phyloP scores from a whole-genome alignment of 768 basidiomycete genomes.

The Zangia roseola region DNA sequence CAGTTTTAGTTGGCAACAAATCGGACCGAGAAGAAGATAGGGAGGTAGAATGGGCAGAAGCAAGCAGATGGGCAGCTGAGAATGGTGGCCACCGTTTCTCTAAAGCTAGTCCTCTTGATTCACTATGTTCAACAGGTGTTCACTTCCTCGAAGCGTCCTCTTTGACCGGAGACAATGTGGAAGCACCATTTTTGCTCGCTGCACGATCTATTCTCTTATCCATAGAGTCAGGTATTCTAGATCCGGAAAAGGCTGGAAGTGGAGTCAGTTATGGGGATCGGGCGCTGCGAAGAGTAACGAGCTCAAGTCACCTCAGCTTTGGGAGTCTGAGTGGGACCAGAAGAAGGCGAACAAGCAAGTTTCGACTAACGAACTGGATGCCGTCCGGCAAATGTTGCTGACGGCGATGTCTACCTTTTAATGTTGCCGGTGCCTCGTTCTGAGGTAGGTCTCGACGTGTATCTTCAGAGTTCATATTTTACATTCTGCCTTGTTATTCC shows the following conservation, averaged over 20 bases:
- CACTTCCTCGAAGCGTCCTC: conserved; percentile 95
- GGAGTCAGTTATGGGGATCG: conserved; percentile 97
- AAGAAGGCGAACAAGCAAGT: conserved; percentile 53
- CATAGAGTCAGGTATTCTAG: conserved; percentile 86
- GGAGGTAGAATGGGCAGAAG: conserved; percentile 95
- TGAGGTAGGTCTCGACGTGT: conserved; percentile 17
- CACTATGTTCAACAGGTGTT: conserved; percentile 54
- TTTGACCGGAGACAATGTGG: conserved; percentile 88
- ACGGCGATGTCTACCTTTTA: conserved; percentile 9
- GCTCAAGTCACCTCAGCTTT: conserved; percentile 86
- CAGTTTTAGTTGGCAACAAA: conserved; percentile 93
- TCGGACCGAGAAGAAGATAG: conserved; percentile 91
- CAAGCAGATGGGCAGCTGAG: conserved; percentile 92
- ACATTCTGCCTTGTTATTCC: conserved; percentile 2
- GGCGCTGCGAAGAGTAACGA: conserved; percentile 85
- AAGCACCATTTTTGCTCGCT: conserved; percentile 86
- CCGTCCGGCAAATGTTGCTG: conserved; percentile 69
- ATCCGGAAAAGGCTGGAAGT: conserved; percentile 92
- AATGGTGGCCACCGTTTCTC: conserved; percentile 58
- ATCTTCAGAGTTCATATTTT: conserved; percentile 9
- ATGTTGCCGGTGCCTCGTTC: not conserved
- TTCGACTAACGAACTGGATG: conserved; percentile 61
- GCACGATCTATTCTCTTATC: conserved; percentile 86
- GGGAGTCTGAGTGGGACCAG: conserved; percentile 75
- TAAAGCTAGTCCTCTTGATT: not conserved